Base-by-base conservation (phyloP, 148 eudicot species). In the Limonium bicolor region DNA sequence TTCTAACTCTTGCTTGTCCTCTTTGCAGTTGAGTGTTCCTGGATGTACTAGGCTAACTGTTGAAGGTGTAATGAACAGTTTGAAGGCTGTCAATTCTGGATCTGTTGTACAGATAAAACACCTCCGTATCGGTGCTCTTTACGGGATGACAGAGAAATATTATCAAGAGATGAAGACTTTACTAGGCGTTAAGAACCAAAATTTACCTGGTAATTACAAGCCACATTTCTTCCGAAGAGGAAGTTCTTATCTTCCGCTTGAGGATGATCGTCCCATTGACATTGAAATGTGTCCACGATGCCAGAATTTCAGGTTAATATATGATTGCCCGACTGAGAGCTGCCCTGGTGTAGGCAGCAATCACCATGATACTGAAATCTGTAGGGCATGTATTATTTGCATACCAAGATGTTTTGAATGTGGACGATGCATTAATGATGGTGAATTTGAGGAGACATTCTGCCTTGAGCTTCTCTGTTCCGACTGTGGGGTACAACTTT, bases 191-290 rank as follows among this genome's bases (percentile, higher is more conserved):
- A 55, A 56, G 29, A 42, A 51, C 18, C 36, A 7, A 13, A 45
- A 23, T 17, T 55, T 46, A 31, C 32, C 36, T 16, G 55, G 27
- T 45, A 17, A 20, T 45, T 46, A 56, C 48, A 78, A 64, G 48
- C 88, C 78, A 7, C 76, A 56, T 30, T 92, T 60, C 34, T 76
- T 47, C 50, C 55, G 16, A 13, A 48, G 72, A 43, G 76, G 76
- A 15, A 71, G 60, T 33, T 27, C 51, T 3, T 71, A 70, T 59
- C 29, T 67, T 5, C 67, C 64, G 10, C 43, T 39, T 55, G 88
- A 78, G 33, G 95, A 90, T 58, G 76, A 69, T 32, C 88, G 95
- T 18, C 63, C 82, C 2, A 67, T 92, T 16, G 99, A 92, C 61
- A 62, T 92, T 35, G 95, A 81, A 46, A 41, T 46, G 51, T 92